Conservation (phyloP, 2,329 filamentous ascomycete species). For the Nemania sp. region DNA sequence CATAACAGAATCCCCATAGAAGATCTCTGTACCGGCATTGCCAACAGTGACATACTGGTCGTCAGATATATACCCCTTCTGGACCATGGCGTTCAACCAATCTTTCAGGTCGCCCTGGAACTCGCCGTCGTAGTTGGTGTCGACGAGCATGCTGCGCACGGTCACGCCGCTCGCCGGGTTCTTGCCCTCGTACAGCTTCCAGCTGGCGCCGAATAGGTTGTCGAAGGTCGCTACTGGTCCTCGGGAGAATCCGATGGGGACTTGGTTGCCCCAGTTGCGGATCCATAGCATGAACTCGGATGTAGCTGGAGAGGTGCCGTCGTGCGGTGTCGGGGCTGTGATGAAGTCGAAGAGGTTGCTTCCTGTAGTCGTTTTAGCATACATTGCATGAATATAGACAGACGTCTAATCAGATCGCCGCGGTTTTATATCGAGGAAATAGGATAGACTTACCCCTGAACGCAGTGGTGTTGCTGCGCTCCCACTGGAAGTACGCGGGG, state of each 20-base stretch:
- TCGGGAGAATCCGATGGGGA: conserved; percentile 28
- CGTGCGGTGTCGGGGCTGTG: conserved; percentile 22
- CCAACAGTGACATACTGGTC: conserved; percentile 28
- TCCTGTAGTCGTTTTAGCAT: conserved; percentile 20
- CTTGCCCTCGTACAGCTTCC: conserved; percentile 31
- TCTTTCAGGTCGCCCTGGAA: conserved; percentile 31
- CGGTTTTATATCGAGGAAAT: too few relatives aligned
- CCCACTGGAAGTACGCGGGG: conserved; percentile 24
- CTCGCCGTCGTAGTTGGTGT: conserved; percentile 24
- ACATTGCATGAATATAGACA: too few relatives aligned
- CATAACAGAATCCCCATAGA: conserved; percentile 27
- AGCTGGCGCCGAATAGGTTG: conserved; percentile 28
- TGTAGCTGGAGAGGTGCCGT: conserved; percentile 19
- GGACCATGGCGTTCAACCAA: conserved; percentile 29
- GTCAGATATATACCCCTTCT: conserved; percentile 25
- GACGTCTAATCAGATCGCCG: too few relatives aligned
- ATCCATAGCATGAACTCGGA: conserved; percentile 35
- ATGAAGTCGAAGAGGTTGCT: conserved; percentile 34
- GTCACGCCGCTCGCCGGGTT: conserved; percentile 30
- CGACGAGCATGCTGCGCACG: conserved; percentile 28
- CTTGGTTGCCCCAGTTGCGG: conserved; percentile 30
- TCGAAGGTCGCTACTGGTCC: conserved; percentile 28
- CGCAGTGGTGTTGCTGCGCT: conserved; percentile 20
- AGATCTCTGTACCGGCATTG: conserved; percentile 32
- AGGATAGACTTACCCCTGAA: conserved; percentile 24